phyloP scores from a whole-genome alignment of 306 rosid species.

The Fragaria vesca region DNA sequence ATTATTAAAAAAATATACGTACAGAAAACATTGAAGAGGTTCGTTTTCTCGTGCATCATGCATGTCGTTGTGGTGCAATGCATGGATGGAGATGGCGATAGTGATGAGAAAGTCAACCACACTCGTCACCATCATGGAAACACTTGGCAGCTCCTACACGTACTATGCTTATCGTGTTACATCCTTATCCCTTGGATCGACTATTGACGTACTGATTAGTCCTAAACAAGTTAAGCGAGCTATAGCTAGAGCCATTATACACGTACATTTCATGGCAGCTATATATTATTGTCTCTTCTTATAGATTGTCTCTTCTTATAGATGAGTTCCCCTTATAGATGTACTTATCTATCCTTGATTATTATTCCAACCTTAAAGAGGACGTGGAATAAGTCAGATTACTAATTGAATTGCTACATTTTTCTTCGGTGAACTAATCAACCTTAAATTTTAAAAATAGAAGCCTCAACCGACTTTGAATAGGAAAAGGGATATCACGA shows the following conservation, averaged over 20 bases:
- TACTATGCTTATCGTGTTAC: neutral
- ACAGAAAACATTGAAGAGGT: neutral
- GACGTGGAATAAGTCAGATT: no score
- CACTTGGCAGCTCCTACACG: neutral
- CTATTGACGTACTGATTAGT: neutral
- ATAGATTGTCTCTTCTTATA: no score
- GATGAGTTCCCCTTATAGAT: no score
- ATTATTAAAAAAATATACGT: no score
- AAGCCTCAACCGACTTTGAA: no score
- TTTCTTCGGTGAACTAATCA: no score
- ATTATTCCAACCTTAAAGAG: no score
- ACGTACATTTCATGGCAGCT: neutral
- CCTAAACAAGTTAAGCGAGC: neutral
- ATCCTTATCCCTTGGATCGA: neutral
- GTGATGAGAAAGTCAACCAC: neutral
- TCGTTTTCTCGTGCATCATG: slow-evolving; percentile 6
- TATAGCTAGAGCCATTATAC: neutral
- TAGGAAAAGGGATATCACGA: neutral
- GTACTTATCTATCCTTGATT: no score
- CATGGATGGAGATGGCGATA: neutral
- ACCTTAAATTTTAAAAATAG: no score
- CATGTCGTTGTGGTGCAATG: neutral
- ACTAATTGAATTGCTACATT: no score
- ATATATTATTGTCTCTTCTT: no score
- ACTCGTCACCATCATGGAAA: neutral